Conservation (phyloP, 1,284 basidiomycete genomes). For the Fomitopsis pinicola region DNA sequence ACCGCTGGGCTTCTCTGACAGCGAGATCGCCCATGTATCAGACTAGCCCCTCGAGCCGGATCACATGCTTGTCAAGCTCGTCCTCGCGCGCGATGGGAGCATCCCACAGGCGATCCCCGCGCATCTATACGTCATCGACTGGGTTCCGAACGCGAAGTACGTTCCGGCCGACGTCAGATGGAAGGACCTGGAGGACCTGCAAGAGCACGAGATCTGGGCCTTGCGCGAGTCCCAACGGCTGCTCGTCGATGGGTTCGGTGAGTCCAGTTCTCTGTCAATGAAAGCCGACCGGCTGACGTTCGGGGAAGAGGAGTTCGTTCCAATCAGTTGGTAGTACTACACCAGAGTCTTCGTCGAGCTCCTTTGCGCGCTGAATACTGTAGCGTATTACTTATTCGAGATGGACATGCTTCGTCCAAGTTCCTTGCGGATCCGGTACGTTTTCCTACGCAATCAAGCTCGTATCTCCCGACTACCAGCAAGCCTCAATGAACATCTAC, state of each 20-base stretch:
- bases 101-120: constrained; percentile 1
- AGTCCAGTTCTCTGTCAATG: background rate
- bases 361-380: too few species aligned
- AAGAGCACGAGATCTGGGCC: background rate
- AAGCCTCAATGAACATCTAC: too few species aligned
- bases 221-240: background rate
- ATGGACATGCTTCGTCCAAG: too few species aligned
- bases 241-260: background rate
- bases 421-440: too few species aligned
- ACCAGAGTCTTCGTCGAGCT: too few species aligned
- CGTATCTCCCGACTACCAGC: too few species aligned
- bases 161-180: background rate
- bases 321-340: too few species aligned
- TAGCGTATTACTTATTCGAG: too few species aligned
- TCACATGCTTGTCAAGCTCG: constrained; percentile 6
- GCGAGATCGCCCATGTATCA: constrained; percentile 4
- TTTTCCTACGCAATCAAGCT: too few species aligned
- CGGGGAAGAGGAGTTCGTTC: too few species aligned
- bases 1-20: background rate
- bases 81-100: background rate
- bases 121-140: background rate
- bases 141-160: background rate
- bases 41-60: constrained; percentile 2
- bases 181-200: background rate
- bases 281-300: background rate